Base-by-base conservation (phyloP, 106 monocot species). In the Posidonia australis region DNA sequence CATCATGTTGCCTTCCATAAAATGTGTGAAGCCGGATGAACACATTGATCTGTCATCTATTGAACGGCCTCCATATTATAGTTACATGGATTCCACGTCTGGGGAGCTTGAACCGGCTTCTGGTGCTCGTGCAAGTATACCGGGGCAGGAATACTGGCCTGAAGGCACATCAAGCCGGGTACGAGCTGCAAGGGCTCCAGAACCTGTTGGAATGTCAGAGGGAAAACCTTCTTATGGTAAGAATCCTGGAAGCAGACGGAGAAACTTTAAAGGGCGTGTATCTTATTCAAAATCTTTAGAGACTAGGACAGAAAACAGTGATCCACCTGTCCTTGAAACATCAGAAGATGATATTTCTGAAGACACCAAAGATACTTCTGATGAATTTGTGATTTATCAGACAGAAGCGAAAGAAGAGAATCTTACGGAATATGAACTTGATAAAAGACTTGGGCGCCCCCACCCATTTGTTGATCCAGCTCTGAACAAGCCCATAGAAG, bases 91-190 rank as follows among this genome's bases (percentile, higher is more conserved):
- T 67, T 90, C 94, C 29, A 96, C 86, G 46, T 87, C 96, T 19
- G 90, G 90, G 17, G 78, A 87, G 80, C 90, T 91, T 21, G 96
- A 98, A 70, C 96, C 90, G 9, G 90, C 87, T 29, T 84, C 82
- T 26, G 90, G 96, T 67, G 84, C 87, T 20, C 87, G 90, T 12
- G 87, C 90, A 19, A 87, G 84, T 68, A 85, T 98, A 67, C 90
- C 96, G 0, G 82, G 86, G 2, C 71, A 69, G 67, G 90, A 98
- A 10, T 98, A 83, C 64, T 98, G 96, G 90, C 96, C 87, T 19
- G 93, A 94, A 75, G 94, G 94, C 22, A 90, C 94, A 16, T 63
- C 54, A 18, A 70, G 62, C 46, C 83, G 77, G 23, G 96, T 91
- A 10, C 63, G 70, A 64, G 96, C 90, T 58, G 90, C 96, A 7